Evolutionary conservation across 495 filamentous ascomycete genomes (phyloP), one percentile per base, ranked within the genome.

Genomic region (Barbatosphaeria neglecta): DNA sequence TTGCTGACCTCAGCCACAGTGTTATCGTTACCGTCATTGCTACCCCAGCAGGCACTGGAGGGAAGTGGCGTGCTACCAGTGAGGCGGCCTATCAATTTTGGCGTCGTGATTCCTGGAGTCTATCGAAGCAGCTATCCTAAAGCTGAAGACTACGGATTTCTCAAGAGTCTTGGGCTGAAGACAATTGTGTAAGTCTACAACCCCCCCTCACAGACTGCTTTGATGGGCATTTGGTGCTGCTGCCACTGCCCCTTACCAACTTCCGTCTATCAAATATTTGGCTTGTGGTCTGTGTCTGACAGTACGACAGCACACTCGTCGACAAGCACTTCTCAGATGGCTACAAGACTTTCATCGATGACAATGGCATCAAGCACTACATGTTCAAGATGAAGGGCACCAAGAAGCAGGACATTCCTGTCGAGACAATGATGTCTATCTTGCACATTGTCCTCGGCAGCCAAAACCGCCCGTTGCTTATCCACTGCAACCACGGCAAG

Each of bases 401-500:
- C 40, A 92, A 94, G 61, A 83, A 85, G 51, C 66, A 69, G 43
- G 65, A 63, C 7, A 78, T 86, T 16, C 75, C 82, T 0, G 56
- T 75, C n/a, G 58, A 66, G 19, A 72, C 76, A 3, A 82, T 94
- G 65, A 68, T 68, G 46, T 64, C 71, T 9, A 80, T 85, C 38
- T 66, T 90, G 13, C 60, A 73, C 3, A 60, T 88, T 40, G 68
- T 89, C 22, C 64, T 86, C 28, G 71, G 88, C 55, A 65, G 69
- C 6, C 57, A 67, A 11, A 86, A 87, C 46, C 78, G 89, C 48
- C 87, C 87, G 0, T 54, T 94, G 1, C 67, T 92, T 31, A 77
- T 94, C 25, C 87, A 94, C 54, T 94, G 87, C 66, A 94, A 94
- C 54, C 87, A 92, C 53, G 87, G 87, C 49, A 88, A 83, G 68